Conservation (phyloP, 768 basidiomycete genomes). For the Termitomyces sp. region DNA sequence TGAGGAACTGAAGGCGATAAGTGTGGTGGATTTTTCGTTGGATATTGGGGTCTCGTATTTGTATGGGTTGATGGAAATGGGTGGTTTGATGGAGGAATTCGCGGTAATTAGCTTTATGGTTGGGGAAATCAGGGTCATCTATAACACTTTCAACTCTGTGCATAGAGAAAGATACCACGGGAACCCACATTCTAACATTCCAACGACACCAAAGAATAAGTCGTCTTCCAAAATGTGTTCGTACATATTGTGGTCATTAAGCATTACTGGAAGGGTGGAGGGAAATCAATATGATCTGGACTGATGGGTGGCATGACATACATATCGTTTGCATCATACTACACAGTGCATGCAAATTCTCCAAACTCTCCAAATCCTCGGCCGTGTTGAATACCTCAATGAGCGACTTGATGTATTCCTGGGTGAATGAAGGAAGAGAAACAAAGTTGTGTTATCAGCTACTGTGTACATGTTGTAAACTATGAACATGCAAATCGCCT, state of each 20-base stretch:
- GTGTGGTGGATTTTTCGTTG: conserved; percentile 94
- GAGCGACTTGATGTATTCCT: conserved; percentile 87
- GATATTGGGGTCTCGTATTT: conserved; percentile 68
- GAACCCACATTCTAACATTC: conserved; percentile 91
- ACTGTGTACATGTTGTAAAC: conserved; percentile 13
- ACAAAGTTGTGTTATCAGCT: conserved; percentile 21
- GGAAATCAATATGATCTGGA: conserved; percentile 4
- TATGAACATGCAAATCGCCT: conserved; percentile 14
- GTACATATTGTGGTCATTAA: conserved; percentile 93
- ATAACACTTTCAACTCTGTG: conserved; percentile 10
- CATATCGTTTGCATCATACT: conserved; percentile 92
- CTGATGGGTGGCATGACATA: conserved; percentile 28
- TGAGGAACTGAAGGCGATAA: conserved; percentile 94
- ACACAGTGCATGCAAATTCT: conserved; percentile 87
- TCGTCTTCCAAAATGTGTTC: conserved; percentile 95
- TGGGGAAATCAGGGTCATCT: conserved; percentile 98
- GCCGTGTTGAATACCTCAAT: conserved; percentile 83
- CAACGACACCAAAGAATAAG: conserved; percentile 86
- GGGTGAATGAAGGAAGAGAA: conserved; percentile 15
- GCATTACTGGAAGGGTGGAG: conserved; percentile 56
- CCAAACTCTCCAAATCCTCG: conserved; percentile 89
- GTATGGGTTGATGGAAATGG: conserved; percentile 87
- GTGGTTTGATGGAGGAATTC: conserved; percentile 81
- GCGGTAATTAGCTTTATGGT: conserved; percentile 95
- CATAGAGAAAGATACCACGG: conserved; percentile 5